Base-by-base conservation (phyloP, 306 rosid genomes). In the Prinsepia uniflora region DNA sequence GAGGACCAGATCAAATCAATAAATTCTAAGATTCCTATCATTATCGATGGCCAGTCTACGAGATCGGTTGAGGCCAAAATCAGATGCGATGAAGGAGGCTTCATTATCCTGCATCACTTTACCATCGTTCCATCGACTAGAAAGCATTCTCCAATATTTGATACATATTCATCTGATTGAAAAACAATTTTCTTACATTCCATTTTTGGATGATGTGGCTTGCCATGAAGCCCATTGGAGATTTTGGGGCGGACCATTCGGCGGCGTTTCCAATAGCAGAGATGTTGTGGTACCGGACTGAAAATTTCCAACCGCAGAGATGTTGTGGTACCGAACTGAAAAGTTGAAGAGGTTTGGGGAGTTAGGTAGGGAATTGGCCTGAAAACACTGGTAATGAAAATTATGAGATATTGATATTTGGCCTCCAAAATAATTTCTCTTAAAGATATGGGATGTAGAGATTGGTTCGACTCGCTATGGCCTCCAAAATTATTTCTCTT, bases 11-110 rank as follows among this genome's bases (percentile, higher is more conserved):
- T 83, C 63, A 74, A 78, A 87, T 60, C 92, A 84, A 69, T 84
- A 87, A 67, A 90, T 84, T 72, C 76, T 78, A 40, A 94, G 85
- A 70, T 87, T 83, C 7, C 96, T 97, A 63, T 90, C 92, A 7
- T 88, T 79, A 22, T 83, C 90, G 5, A 90, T 82, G n/a, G 82
- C 87, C 40, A 90, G 46, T 72, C 83, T 77, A 22, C 89, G 63
- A 2, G 67, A 43, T 57, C 81, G 79, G 15, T 54, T 12, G 0
- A 65, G 81, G 6, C 90, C 92, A 45, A 73, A 85, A 79, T 90
- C 91, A 2, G 83, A 80, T 14, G 89, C 70, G 2, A 83, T 54
- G 55, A 90, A 76, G 14, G 83, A 50, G 4, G 0, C 55, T 40
- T 43, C 76, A 18, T 48, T 42, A 3, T 0, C 24, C 75, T 68